Evolutionary conservation across 169 alveolate species (phyloP).

Genomic region (Ichthyophthirius multifiliis): DNA sequence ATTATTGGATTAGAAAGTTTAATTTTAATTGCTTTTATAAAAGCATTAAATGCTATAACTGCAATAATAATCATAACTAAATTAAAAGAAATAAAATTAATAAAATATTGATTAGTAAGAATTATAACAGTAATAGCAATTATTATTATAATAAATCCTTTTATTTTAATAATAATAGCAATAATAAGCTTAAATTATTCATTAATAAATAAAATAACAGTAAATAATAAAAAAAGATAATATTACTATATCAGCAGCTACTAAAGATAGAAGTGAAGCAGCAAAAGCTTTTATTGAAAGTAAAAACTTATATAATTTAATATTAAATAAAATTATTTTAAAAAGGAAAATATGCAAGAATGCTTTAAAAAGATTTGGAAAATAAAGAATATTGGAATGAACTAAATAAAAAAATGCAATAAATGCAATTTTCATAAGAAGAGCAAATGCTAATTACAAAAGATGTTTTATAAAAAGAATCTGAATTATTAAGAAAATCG

Average conservation of each 20-base stretch:
- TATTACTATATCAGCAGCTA: conserved; percentile 35
- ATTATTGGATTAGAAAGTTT: no score
- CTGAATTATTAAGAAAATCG: conserved; percentile 56
- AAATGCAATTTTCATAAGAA: conserved; percentile 43
- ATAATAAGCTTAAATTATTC: no score
- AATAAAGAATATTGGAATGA: conserved; percentile 48
- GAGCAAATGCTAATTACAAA: conserved; percentile 62
- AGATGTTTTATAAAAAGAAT: conserved; percentile 63
- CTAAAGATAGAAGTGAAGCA: conserved; percentile 37
- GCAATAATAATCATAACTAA: no score
- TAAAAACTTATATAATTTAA: not conserved
- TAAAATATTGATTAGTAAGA: no score
- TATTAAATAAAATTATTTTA: not conserved
- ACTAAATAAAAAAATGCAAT: conserved; percentile 51
- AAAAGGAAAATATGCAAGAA: conserved; percentile 35
- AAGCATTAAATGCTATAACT: no score
- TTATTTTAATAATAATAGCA: conserved; percentile 16
- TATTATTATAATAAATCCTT: no score
- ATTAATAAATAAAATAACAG: no score
- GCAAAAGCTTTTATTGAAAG: conserved; percentile 34
- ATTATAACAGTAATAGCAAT: no score
- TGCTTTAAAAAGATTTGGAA: conserved; percentile 21
- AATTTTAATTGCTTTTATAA: no score
- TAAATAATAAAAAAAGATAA: no score
- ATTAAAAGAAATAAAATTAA: no score